A percentile compares a stretch with the other conserved stretches of the same genome.
phyloP scores from a whole-genome alignment of 2,329 filamentous ascomycete genomes.

The Colletotrichum liaoningense region DNA sequence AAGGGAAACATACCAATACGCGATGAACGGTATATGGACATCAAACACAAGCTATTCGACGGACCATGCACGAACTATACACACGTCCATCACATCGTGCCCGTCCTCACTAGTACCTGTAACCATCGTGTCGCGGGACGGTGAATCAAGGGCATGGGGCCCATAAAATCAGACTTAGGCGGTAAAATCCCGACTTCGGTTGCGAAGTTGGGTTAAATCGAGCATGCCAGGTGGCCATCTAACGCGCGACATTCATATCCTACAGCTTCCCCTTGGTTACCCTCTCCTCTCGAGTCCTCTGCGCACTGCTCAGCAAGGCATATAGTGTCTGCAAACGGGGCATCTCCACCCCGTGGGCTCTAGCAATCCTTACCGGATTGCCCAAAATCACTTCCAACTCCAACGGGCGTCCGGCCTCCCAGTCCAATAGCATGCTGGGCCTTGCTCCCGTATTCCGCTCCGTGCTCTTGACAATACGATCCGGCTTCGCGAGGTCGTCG shows the following conservation, averaged over 20 bases:
- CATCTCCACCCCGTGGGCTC: constrained; percentile 72
- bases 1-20: too few species aligned
- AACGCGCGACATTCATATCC: not conserved
- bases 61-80: too few species aligned
- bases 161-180: not conserved
- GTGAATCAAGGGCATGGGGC: too few species aligned
- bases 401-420: constrained; percentile 73
- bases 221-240: not conserved
- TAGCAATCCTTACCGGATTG: constrained; percentile 75
- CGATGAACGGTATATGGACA: too few species aligned
- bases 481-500: constrained; percentile 68
- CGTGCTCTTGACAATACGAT: constrained; percentile 72
- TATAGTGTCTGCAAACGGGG: constrained; percentile 75
- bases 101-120: too few species aligned
- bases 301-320: constrained; percentile 72
- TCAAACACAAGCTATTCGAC: too few species aligned
- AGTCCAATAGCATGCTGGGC: constrained; percentile 77
- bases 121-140: too few species aligned
- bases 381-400: constrained; percentile 80
- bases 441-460: constrained; percentile 73
- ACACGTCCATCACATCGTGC: too few species aligned
- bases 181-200: not conserved
- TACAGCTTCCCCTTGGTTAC: constrained; percentile 48
- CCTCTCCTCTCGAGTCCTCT: constrained; percentile 60
- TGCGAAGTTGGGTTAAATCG: not conserved